A percentile compares a stretch with the other conserved stretches of the same genome.
These are phyloP conservation scores for Trichopus zeylanicus DNA, from an alignment of 116 monocot genomes.

Conservation along the genomic window DNA sequence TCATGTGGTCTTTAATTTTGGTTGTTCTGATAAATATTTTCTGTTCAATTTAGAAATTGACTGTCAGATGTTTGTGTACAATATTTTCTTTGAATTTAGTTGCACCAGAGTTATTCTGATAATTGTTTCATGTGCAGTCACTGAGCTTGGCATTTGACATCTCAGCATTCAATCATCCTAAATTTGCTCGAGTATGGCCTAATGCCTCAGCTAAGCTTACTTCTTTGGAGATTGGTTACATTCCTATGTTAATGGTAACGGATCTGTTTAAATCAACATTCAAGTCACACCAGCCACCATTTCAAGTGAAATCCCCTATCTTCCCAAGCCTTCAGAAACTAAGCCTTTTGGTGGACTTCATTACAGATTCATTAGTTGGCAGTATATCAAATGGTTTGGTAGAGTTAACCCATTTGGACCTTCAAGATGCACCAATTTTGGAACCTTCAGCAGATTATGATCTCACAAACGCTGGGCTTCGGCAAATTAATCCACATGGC, in stretches of 20 bases:
- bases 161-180: slow-evolving; percentile 44
- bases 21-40: too few relatives aligned
- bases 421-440: slow-evolving; percentile 74
- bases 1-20: too few relatives aligned
- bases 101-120: neutral
- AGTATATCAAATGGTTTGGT: slow-evolving; percentile 60
- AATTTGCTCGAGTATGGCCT: slow-evolving; percentile 63
- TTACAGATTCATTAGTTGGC: slow-evolving; percentile 52
- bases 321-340: slow-evolving; percentile 70
- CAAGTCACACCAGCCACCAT: slow-evolving; percentile 12
- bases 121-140: slow-evolving; percentile 24
- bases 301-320: slow-evolving; percentile 22
- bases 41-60: too few relatives aligned
- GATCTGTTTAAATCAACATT: slow-evolving; percentile 28
- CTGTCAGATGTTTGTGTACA: neutral
- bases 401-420: slow-evolving; percentile 63
- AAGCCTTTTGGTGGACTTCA: slow-evolving; percentile 68
- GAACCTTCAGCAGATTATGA: slow-evolving; percentile 51
- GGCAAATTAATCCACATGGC: slow-evolving; percentile 54
- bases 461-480: slow-evolving; percentile 83
- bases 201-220: slow-evolving; percentile 51
- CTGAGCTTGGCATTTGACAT: slow-evolving; percentile 74
- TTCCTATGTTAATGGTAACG: slow-evolving; percentile 54
- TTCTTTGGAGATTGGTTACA: slow-evolving; percentile 73
- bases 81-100: neutral